These are phyloP conservation scores for Lycium barbarum DNA, from an alignment of 257 asterid species.

Conservation along the genomic window DNA sequence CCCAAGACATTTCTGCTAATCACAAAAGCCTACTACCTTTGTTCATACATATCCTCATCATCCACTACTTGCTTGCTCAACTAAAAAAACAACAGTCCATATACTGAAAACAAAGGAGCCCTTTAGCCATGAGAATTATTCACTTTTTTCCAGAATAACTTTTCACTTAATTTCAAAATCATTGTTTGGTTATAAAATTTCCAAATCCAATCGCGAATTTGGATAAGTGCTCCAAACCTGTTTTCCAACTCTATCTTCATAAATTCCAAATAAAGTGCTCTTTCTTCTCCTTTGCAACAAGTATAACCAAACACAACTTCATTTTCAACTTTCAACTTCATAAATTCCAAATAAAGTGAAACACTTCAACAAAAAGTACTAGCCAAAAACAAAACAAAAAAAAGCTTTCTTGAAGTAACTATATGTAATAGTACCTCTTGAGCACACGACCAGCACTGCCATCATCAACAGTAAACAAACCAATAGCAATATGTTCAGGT, in stretches of 20 bases:
- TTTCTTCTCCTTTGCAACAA: too few relatives aligned
- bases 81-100: not conserved
- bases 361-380: not conserved
- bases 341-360: too few relatives aligned
- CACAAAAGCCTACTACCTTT: not conserved
- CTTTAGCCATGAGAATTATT: too few relatives aligned
- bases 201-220: too few relatives aligned
- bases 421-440: slow-evolving; percentile 59
- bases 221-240: too few relatives aligned
- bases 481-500: slow-evolving; percentile 92
- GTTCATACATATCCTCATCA: not conserved
- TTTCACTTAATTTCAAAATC: too few relatives aligned
- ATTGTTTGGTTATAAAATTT: too few relatives aligned
- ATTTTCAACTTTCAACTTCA: too few relatives aligned
- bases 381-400: not conserved
- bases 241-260: too few relatives aligned
- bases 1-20: not conserved
- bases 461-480: slow-evolving; percentile 91
- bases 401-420: not conserved
- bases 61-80: slow-evolving; percentile 10
- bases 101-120: not conserved
- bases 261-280: too few relatives aligned
- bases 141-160: too few relatives aligned
- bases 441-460: slow-evolving; percentile 81
- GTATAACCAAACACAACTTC: too few relatives aligned